Conservation (phyloP, 1,284 basidiomycete species). For the Puccinia triticina region DNA sequence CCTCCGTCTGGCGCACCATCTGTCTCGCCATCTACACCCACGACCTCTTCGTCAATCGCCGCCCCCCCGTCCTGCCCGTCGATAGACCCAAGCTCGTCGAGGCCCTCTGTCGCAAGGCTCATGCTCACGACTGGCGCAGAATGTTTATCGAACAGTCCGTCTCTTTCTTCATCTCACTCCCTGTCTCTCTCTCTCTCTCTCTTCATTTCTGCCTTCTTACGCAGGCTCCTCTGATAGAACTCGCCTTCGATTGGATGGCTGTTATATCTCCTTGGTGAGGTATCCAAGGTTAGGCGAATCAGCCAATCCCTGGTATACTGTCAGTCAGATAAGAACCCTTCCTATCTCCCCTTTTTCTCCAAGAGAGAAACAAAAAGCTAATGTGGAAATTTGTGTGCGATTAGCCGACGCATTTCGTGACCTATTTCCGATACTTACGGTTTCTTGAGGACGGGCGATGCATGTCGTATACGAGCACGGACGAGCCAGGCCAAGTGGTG, state of each 20-base stretch:
- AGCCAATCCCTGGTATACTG: slow-evolving; percentile 43
- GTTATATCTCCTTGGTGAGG: slow-evolving; percentile 37
- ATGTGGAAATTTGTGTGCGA: neutral
- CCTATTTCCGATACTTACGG: slow-evolving; percentile 38
- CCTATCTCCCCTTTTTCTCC: neutral
- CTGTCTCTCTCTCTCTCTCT: neutral
- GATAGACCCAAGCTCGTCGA: neutral
- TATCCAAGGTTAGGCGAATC: slow-evolving; percentile 47
- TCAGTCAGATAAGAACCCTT: neutral
- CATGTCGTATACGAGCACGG: slow-evolving; percentile 26
- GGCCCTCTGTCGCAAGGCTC: neutral
- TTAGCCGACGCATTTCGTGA: slow-evolving; percentile 38
- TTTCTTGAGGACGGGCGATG: slow-evolving; percentile 29
- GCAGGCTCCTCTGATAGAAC: neutral
- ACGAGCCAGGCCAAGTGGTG: slow-evolving; percentile 15
- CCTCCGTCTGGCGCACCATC: slow-evolving; percentile 13
- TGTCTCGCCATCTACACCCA: slow-evolving; percentile 13
- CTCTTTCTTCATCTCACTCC: neutral
- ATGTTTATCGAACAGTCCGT: slow-evolving; percentile 37
- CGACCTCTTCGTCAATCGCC: slow-evolving; percentile 14
- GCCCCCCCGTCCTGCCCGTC: no score
- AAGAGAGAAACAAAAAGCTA: neutral
- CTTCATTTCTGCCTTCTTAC: neutral
- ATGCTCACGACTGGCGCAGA: slow-evolving; percentile 37
- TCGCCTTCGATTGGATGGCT: slow-evolving; percentile 40